Base-by-base conservation (phyloP, 495 filamentous ascomycete species). In the Chaetomium tenue region DNA sequence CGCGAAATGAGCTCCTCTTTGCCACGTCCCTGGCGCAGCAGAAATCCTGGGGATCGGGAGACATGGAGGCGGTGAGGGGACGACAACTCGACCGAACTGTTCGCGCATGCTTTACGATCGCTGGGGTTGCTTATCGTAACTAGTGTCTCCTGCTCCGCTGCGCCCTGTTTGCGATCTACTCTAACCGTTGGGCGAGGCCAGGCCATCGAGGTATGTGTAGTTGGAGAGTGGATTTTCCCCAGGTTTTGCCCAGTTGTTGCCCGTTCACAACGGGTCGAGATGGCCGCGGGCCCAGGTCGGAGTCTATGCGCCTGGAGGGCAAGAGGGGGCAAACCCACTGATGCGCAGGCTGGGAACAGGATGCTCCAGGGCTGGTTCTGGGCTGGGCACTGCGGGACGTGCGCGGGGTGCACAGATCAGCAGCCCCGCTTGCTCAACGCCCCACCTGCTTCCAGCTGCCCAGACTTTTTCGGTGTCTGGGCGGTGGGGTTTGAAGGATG, bases 21-120 rank as follows among this genome's bases (percentile, higher is more conserved):
- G 37, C 54, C 54, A 57, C 54, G 23, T 20, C 37, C 37, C n/a
- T 2, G 54, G 18, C 51, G 37, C 30, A 57, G 55, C 23, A 58
- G 22, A 46, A 44, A 46, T 46, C 39, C n/a, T 23, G 22, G 15
- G 55, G 12, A 47, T 42, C 15, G 12, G 9, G 23, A 6, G 44
- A 44, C 42, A n/a, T n/a, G n/a, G n/a, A 13, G 56, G 42, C 57
- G 42, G 57, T 48, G 57, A 59, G 42, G 13, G 42, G 56, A 20
- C 33, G 33, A 37, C 20, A 57, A 57, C 33, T 42, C 54, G 54
- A 57, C 18, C 28, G n/a, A 37, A 55, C 51, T 11, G 30, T 40
- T 33, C 52, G 5, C 9, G 50, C 25, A 1, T 26, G 33, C 11
- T 37, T 55, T 20, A 30, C 30, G 28, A 33, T 55, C 40, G 40